These are phyloP conservation scores for Hevea brasiliensis DNA, from an alignment of 345 rosid species.

Conservation along the genomic window DNA sequence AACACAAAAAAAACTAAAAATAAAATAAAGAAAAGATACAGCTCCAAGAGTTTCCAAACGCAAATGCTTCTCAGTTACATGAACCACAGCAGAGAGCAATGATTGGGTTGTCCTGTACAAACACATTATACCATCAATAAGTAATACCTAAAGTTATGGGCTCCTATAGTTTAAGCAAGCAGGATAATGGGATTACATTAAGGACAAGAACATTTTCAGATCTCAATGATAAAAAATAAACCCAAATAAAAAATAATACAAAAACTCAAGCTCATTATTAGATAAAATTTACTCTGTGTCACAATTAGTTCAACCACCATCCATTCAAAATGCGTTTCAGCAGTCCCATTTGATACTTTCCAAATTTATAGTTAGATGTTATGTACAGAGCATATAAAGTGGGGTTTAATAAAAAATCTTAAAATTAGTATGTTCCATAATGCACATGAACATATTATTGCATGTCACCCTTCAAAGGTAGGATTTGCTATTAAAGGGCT, in stretches of 20 bases:
- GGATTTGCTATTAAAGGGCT: not conserved
- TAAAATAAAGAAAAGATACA: constrained; percentile 53
- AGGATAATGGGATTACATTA: not conserved
- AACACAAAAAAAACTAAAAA: constrained; percentile 8
- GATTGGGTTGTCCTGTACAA: constrained; percentile 82
- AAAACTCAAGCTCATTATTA: not conserved
- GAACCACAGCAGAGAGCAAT: constrained; percentile 78
- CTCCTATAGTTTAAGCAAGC: not conserved
- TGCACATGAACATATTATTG: not conserved
- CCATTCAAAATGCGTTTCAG: not conserved
- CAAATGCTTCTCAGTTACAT: constrained; percentile 82
- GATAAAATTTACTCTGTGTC: not conserved
- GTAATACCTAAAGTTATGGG: not conserved
- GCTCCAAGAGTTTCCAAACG: constrained; percentile 91
- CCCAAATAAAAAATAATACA: not conserved
- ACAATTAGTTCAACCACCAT: not conserved
- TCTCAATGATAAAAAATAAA: not conserved
- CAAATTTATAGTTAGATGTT: not conserved
- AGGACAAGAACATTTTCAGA: not conserved
- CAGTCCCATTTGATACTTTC: not conserved
- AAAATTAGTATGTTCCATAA: not conserved
- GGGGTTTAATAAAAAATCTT: not conserved
- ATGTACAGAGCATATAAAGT: not conserved
- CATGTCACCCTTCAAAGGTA: not conserved
- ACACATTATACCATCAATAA: constrained; percentile 10